These are phyloP conservation scores for Penicillium soppii DNA, from an alignment of 495 filamentous ascomycete species.

Conservation along the genomic window DNA sequence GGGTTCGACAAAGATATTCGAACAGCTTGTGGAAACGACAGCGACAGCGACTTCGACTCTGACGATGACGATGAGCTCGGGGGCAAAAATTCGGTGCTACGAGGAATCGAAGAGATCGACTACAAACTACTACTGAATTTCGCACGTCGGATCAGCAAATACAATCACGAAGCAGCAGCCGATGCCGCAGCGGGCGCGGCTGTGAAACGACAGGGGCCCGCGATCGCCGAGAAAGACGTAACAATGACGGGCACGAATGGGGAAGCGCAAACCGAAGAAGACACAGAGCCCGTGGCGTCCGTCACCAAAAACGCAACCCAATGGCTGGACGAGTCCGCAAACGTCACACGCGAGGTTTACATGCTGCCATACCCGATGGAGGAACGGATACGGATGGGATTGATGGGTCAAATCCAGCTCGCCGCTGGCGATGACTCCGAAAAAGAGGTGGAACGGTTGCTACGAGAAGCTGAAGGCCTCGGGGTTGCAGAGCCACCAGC, in stretches of 20 bases:
- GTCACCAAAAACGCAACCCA: conserved; percentile 45
- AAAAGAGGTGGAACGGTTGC: conserved; percentile 42
- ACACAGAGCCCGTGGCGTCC: conserved; percentile 36
- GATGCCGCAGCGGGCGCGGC: conserved; percentile 36
- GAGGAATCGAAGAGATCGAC: conserved; percentile 38
- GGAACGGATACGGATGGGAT: conserved; percentile 47
- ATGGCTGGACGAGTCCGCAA: conserved; percentile 48
- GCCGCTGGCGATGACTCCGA: conserved; percentile 38
- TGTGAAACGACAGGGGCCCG: conserved; percentile 14
- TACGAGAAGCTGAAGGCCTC: conserved; percentile 41
- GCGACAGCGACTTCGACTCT: conserved; percentile 29
- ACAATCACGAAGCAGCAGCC: conserved; percentile 46
- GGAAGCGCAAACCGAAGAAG: conserved; percentile 17
- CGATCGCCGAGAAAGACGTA: conserved; percentile 24
- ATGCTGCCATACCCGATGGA: conserved; percentile 50
- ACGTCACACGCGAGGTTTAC: conserved; percentile 42
- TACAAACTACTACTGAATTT: conserved; percentile 46
- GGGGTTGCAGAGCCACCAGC: conserved; percentile 31
- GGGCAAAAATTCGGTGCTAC: neutral
- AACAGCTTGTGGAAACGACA: conserved; percentile 31
- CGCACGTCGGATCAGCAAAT: conserved; percentile 49
- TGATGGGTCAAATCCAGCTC: conserved; percentile 48
- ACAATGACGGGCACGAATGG: conserved; percentile 33
- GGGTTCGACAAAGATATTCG: conserved; percentile 39
- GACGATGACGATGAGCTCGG: conserved; percentile 22